Conservation (phyloP, 1,139 yeast genomes). For the Barnettozyma hawaiiensis region DNA sequence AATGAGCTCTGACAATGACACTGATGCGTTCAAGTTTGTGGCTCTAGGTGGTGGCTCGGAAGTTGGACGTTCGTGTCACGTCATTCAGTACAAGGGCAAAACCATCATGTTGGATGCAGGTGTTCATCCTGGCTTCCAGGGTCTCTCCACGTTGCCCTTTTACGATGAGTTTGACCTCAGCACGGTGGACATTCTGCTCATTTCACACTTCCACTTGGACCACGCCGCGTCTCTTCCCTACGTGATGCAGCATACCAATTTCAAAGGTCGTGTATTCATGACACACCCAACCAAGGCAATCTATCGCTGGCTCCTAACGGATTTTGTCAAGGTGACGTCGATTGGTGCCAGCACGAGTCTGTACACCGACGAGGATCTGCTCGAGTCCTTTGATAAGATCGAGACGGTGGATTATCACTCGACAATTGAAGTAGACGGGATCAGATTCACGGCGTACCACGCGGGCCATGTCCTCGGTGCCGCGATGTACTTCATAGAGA, state of each 20-base stretch:
- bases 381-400: slow-evolving; percentile 79
- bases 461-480: slow-evolving; percentile 99
- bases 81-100: slow-evolving; percentile 86
- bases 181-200: slow-evolving; percentile 76
- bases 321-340: slow-evolving; percentile 87
- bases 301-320: slow-evolving; percentile 89
- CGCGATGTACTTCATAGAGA: slow-evolving; percentile 93
- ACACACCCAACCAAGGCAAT: slow-evolving; percentile 99
- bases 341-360: slow-evolving; percentile 51
- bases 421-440: slow-evolving; percentile 89
- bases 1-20: slow-evolving; percentile 9
- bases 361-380: slow-evolving; percentile 87
- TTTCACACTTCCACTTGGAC: slow-evolving; percentile 93
- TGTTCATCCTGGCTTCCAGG: slow-evolving; percentile 91
- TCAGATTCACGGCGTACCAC: slow-evolving; percentile 93
- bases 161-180: slow-evolving; percentile 92
- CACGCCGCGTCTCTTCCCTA: slow-evolving; percentile 98
- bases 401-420: slow-evolving; percentile 96
- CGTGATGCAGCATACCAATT: slow-evolving; percentile 94
- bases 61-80: slow-evolving; percentile 95
- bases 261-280: slow-evolving; percentile 95
- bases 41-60: slow-evolving; percentile 99
- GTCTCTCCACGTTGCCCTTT: slow-evolving; percentile 87
- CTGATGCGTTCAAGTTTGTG: slow-evolving; percentile 61
- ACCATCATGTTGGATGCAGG: slow-evolving; percentile 99